phyloP scores from a whole-genome alignment of 495 filamentous ascomycete genomes.

The Penicillium waksmanii region DNA sequence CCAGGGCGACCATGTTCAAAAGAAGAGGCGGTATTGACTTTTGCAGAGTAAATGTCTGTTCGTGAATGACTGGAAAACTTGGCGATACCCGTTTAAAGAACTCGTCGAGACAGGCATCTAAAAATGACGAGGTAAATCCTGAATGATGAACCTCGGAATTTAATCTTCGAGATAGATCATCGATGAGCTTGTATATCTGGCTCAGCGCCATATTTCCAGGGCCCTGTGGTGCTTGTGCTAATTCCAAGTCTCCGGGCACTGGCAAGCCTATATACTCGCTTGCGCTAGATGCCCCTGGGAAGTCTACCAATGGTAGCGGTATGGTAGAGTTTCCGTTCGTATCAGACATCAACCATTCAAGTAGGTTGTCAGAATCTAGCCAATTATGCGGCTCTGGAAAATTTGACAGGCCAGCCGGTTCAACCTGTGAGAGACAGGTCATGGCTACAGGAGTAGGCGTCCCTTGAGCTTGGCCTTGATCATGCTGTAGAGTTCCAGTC shows the following conservation, averaged over 20 bases:
- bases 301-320: conserved; percentile 13
- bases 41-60: conserved; percentile 16
- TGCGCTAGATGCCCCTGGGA: background rate
- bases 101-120: conserved; percentile 22
- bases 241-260: background rate
- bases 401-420: background rate
- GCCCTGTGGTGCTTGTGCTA: background rate
- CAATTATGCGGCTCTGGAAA: background rate
- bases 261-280: background rate
- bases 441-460: background rate
- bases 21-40: conserved; percentile 21
- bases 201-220: conserved; percentile 16
- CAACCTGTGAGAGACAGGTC: background rate
- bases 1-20: conserved; percentile 25
- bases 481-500: background rate
- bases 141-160: conserved; percentile 20
- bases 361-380: conserved; percentile 12
- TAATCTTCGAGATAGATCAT: conserved; percentile 20
- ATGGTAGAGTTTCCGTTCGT: conserved; percentile 5
- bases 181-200: conserved; percentile 20
- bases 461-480: background rate
- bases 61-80: conserved; percentile 19
- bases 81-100: conserved; percentile 22
- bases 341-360: conserved; percentile 26
- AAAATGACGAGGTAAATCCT: conserved; percentile 21